Base-by-base conservation (phyloP, 2,329 filamentous ascomycete genomes). In the Fusarium torreyae region DNA sequence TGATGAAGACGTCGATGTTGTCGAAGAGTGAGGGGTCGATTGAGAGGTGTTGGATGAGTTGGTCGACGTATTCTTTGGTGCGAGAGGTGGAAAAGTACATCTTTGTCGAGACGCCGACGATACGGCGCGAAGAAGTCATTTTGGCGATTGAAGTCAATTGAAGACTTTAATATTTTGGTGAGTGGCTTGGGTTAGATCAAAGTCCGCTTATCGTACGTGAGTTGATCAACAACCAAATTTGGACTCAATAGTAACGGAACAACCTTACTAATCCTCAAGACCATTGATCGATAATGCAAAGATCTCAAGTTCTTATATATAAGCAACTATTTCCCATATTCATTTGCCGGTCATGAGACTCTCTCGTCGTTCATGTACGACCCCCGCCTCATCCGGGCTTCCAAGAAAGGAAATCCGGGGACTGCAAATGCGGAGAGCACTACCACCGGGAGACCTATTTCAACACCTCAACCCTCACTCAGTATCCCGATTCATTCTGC, bases 11-110 rank as follows among this genome's bases (percentile, higher is more conserved):
- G 78, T 93, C 90, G 63, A 92, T 79, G 51, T 86, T 81, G 31
- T 85, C 79, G 15, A 82, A 77, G 52, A 82, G 77, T 31, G 80
- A 76, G 20, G 81, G 74, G 5, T 81, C 75, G 34, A 82, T 75
- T 20, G 83, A 77, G 39, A 86, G 76, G 10, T 82, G 82, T 31
- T 81, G 69, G 15, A 88, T 79, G 17, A 91, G 77, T 8, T 80
- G 79, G 51, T 78, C 70, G 75, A 88, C 81, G 75, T 90, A 91
- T 57, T 83, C 75, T 45, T 85, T 80, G 2, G 92, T 94, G 64
- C 85, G 84, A 13, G 86, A 80, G 10, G 90, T 86, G 65, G 90
- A 88, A 81, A 94, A 94, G 85, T 94, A 94, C 88, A 94, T 92
- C 75, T 94, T 94, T 39, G 91, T 88, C 46, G 89, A 92, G 68